These are phyloP conservation scores for Trichoderma koningii DNA, from an alignment of 2,329 filamentous ascomycete genomes.

Conservation along the genomic window DNA sequence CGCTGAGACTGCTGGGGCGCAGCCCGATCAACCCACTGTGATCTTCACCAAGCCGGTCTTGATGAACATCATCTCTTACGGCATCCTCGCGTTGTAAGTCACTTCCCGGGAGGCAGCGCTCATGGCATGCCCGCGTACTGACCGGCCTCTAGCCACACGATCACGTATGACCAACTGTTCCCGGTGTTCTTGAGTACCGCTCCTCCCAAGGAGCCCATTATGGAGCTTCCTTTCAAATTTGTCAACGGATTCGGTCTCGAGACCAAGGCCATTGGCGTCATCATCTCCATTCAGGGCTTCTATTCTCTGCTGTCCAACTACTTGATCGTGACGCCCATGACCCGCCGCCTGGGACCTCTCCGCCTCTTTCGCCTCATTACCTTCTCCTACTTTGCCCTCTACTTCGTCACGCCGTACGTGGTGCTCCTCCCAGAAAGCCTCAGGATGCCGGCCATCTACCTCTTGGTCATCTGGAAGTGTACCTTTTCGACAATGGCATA, in stretches of 20 bases:
- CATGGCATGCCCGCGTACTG: constrained; percentile 22
- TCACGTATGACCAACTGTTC: constrained; percentile 92
- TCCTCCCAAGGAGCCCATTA: constrained; percentile 52
- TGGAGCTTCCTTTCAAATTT: constrained; percentile 80
- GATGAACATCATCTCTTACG: constrained; percentile 85
- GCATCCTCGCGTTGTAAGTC: constrained; percentile 88
- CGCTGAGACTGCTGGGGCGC: neutral
- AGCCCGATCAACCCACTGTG: constrained; percentile 40
- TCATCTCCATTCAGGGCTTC: constrained; percentile 84
- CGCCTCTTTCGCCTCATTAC: constrained; percentile 81
- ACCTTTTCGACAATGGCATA: constrained; percentile 90
- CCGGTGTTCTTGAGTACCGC: constrained; percentile 84
- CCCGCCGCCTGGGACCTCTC: constrained; percentile 73
- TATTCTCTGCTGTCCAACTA: constrained; percentile 89
- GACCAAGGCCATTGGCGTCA: constrained; percentile 81
- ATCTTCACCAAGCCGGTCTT: constrained; percentile 85
- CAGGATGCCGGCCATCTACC: constrained; percentile 73
- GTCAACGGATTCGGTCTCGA: constrained; percentile 81
- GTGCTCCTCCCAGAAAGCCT: constrained; percentile 74
- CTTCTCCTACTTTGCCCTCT: constrained; percentile 81
- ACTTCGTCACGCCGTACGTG: constrained; percentile 85
- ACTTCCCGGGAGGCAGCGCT: neutral
- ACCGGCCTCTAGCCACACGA: constrained; percentile 73
- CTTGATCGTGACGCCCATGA: constrained; percentile 78
- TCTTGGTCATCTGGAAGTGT: constrained; percentile 85